These are phyloP conservation scores for Melastoma candidum DNA, from an alignment of 441 rosid species.

Conservation along the genomic window DNA sequence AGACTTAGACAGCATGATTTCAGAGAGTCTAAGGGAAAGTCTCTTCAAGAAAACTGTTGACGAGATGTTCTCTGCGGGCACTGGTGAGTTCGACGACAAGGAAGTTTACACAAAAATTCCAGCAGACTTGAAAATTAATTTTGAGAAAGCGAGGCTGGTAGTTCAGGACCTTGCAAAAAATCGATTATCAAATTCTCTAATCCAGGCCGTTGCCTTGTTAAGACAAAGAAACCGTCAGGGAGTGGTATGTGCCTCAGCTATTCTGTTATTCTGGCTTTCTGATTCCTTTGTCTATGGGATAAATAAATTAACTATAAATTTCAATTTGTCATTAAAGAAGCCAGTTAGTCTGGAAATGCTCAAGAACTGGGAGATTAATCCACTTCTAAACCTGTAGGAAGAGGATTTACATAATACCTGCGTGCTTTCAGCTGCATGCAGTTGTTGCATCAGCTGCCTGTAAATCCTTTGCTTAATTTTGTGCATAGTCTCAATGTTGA, in stretches of 20 bases:
- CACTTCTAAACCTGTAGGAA: too few species aligned
- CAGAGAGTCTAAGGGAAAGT: slow-evolving; percentile 62
- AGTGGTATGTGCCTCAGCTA: slow-evolving; percentile 36
- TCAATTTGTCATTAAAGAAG: too few species aligned
- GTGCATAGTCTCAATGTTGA: too few species aligned
- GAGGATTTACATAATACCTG: too few species aligned
- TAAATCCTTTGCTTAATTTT: too few species aligned
- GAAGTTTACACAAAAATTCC: slow-evolving; percentile 65
- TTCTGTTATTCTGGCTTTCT: background rate
- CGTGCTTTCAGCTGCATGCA: too few species aligned
- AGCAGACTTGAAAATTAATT: slow-evolving; percentile 41
- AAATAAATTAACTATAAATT: too few species aligned
- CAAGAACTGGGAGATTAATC: too few species aligned
- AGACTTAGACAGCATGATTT: slow-evolving; percentile 70
- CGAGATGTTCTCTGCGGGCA: slow-evolving; percentile 91
- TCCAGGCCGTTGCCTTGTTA: slow-evolving; percentile 81
- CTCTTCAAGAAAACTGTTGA: slow-evolving; percentile 72
- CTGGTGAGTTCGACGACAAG: slow-evolving; percentile 82
- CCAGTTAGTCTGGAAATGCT: too few species aligned
- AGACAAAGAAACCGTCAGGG: slow-evolving; percentile 75
- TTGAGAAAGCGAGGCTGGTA: slow-evolving; percentile 58
- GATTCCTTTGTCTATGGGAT: background rate
- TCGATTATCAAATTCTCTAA: slow-evolving; percentile 70
- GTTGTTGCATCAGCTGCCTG: too few species aligned
- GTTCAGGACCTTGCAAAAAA: slow-evolving; percentile 64